These are phyloP conservation scores for Triticum dicoccoides DNA, from an alignment of 176 grass and related monocot genomes.

Conservation along the genomic window DNA sequence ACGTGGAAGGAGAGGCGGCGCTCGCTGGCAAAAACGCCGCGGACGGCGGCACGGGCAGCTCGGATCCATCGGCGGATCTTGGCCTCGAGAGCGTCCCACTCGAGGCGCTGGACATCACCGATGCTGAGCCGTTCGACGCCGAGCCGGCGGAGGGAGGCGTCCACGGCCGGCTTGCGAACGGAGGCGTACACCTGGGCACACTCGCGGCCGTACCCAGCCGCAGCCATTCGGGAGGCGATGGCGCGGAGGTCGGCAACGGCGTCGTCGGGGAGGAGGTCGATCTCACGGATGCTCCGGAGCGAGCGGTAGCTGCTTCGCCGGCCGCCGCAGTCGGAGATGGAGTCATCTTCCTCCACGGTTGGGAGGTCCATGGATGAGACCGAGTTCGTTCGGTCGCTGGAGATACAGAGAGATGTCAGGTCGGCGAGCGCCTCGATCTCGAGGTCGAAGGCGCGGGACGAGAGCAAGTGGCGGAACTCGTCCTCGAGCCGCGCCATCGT, in stretches of 20 bases:
- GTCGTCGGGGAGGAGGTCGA: conserved; percentile 85
- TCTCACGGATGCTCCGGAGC: conserved; percentile 74
- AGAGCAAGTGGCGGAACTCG: conserved; percentile 75
- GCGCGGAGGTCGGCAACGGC: conserved; percentile 72
- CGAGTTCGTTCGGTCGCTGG: conserved; percentile 30
- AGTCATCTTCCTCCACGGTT: conserved; percentile 27
- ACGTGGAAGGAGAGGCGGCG: conserved; percentile 61
- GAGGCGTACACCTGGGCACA: conserved; percentile 72
- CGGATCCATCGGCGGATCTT: conserved; percentile 74
- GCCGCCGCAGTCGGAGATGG: conserved; percentile 31
- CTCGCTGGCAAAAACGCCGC: conserved; percentile 77
- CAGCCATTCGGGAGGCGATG: conserved; percentile 74
- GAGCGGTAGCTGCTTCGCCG: conserved; percentile 65
- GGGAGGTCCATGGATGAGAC: conserved; percentile 25
- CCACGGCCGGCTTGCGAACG: conserved; percentile 62
- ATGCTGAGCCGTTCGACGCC: conserved; percentile 68
- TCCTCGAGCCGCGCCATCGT: conserved; percentile 81
- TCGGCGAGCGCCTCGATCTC: conserved; percentile 61
- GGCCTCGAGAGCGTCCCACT: conserved; percentile 55
- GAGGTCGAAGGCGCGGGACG: conserved; percentile 49
- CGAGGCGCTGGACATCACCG: conserved; percentile 62
- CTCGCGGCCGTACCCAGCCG: conserved; percentile 85
- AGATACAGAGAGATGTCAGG: conserved; percentile 49
- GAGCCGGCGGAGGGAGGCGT: conserved; percentile 69
- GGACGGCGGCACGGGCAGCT: conserved; percentile 60